Conservation (phyloP, 169 alveolate genomes). For the Eimeria sp. region DNA sequence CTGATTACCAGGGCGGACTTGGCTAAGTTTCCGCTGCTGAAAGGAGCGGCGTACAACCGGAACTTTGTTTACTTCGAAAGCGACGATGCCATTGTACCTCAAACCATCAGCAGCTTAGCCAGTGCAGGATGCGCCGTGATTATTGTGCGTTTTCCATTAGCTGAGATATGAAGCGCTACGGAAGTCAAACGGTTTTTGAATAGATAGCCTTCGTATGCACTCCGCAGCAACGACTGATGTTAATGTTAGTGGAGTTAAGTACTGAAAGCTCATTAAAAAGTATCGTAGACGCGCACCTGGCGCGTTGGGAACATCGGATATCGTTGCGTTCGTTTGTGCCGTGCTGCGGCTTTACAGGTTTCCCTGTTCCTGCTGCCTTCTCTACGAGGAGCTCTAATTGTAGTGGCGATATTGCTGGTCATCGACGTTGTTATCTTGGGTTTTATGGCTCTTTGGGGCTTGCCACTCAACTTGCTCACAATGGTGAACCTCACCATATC, state of each 20-base stretch:
- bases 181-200: background rate
- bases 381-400: conserved; percentile 87
- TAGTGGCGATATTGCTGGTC: conserved; percentile 86
- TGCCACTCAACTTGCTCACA: conserved; percentile 91
- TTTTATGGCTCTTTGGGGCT: conserved; percentile 90
- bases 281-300: background rate
- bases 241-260: background rate
- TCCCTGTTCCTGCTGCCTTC: conserved; percentile 88
- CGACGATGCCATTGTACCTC: conserved; percentile 85
- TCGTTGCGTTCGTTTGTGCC: background rate
- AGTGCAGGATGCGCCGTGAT: conserved; percentile 87
- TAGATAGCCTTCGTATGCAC: too few relatives aligned
- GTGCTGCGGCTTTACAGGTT: conserved; percentile 77
- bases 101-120: conserved; percentile 86
- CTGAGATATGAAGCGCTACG: background rate
- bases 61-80: conserved; percentile 85
- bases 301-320: background rate
- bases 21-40: conserved; percentile 23
- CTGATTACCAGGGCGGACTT: conserved; percentile 38
- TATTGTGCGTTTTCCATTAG: conserved; percentile 77
- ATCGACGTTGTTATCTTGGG: conserved; percentile 91
- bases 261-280: background rate
- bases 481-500: conserved; percentile 91
- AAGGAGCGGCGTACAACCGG: conserved; percentile 77
- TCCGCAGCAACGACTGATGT: too few relatives aligned